These are phyloP conservation scores for Penicillium pancosmium DNA, from an alignment of 495 filamentous ascomycete genomes.

Conservation along the genomic window DNA sequence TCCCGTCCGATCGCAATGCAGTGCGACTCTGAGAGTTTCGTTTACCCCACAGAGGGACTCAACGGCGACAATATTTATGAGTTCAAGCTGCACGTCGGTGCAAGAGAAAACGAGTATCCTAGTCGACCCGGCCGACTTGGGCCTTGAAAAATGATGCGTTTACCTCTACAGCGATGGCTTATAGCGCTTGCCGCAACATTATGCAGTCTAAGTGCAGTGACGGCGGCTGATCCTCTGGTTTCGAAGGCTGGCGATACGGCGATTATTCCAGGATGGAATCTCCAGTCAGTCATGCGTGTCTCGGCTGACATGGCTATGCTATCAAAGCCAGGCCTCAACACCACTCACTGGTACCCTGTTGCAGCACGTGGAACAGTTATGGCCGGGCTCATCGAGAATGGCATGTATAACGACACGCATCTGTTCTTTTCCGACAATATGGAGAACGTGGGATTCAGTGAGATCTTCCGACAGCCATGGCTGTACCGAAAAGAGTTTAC, in stretches of 20 bases:
- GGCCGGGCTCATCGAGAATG: conserved; percentile 56
- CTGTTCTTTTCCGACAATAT: conserved; percentile 63
- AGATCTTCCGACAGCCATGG: conserved; percentile 59
- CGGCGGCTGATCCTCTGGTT: conserved; percentile 13
- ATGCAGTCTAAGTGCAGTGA: neutral
- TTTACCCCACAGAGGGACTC: neutral
- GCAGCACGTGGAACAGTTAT: conserved; percentile 57
- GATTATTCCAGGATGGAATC: conserved; percentile 57
- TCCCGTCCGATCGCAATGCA: conserved; percentile 4
- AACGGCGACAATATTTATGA: neutral
- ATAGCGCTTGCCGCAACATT: conserved; percentile 5
- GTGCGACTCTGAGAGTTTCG: conserved; percentile 10
- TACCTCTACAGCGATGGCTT: neutral
- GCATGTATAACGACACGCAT: conserved; percentile 56
- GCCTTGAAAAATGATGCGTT: neutral
- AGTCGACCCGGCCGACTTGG: neutral
- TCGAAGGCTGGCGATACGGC: conserved; percentile 33
- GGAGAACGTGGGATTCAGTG: conserved; percentile 37
- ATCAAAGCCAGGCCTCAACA: conserved; percentile 51
- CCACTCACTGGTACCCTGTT: conserved; percentile 56
- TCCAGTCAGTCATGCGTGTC: conserved; percentile 50
- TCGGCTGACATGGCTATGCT: conserved; percentile 40
- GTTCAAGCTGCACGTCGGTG: neutral
- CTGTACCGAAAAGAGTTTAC: conserved; percentile 61
- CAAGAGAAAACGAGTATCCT: neutral